Conservation (phyloP, 2,329 filamentous ascomycete genomes). For the Colletotrichum sp. region DNA sequence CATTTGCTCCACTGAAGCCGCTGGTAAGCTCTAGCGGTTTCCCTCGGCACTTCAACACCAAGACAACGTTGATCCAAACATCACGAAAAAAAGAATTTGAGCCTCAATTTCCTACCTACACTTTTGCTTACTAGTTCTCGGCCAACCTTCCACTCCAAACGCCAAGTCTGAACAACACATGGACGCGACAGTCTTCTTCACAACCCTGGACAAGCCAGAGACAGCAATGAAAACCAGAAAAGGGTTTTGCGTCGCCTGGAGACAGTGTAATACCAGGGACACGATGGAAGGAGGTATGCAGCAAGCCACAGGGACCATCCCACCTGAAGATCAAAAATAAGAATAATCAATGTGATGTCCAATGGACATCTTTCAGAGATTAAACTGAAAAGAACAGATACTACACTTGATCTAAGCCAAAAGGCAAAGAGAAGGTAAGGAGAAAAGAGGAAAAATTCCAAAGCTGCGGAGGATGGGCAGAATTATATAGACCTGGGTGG, state of each 20-base stretch:
- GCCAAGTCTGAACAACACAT: rapidly evolving
- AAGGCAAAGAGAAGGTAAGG: background rate
- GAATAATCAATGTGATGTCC: background rate
- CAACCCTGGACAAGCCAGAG: slow-evolving; percentile 9
- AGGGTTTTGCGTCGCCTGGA: slow-evolving; percentile 9
- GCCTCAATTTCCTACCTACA: background rate
- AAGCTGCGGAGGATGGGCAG: background rate
- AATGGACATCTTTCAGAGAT: slow-evolving; percentile 4
- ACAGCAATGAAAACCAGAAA: slow-evolving; percentile 2
- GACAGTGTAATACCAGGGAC: slow-evolving; percentile 17
- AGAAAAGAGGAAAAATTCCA: background rate
- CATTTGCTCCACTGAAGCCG: background rate
- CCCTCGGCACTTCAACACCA: background rate
- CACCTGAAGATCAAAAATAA: slow-evolving; percentile 5
- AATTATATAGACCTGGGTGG: background rate
- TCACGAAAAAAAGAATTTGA: background rate
- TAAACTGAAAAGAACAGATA: slow-evolving; percentile 19
- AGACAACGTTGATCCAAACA: background rate
- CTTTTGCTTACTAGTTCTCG: background rate
- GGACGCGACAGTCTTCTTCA: background rate
- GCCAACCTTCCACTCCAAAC: background rate
- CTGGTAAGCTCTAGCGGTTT: background rate
- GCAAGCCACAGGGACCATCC: slow-evolving; percentile 9
- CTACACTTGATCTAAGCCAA: slow-evolving; percentile 20
- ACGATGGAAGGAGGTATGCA: slow-evolving; percentile 4